Percentiles rank a stretch among this genome's conserved stretches.
These are phyloP conservation scores for Extremus antarcticus DNA, from an alignment of 495 filamentous ascomycete genomes.

Conservation along the genomic window DNA sequence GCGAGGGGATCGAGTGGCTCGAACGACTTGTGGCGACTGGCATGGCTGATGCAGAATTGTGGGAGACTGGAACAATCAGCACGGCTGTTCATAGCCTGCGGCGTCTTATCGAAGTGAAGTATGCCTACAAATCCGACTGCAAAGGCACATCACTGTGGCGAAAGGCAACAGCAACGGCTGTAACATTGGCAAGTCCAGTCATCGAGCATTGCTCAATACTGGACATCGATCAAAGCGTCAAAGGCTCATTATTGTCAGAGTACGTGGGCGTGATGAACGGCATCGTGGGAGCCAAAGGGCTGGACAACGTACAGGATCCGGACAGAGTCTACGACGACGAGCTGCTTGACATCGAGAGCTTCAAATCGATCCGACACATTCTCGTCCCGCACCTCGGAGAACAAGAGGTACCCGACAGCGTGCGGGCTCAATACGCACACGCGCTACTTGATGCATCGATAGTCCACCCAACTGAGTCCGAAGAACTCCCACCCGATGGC, in stretches of 20 bases:
- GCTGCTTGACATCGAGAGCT: conserved; percentile 67
- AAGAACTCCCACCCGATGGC: conserved; percentile 37
- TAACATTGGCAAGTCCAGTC: conserved; percentile 48
- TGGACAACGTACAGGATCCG: conserved; percentile 19
- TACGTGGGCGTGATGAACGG: conserved; percentile 48
- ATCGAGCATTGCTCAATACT: conserved; percentile 49
- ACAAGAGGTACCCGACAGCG: conserved; percentile 49
- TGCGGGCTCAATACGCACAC: conserved; percentile 58
- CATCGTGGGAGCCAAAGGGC: conserved; percentile 41
- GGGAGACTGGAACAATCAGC: conserved; percentile 32
- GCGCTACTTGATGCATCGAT: conserved; percentile 76
- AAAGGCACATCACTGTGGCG: conserved; percentile 64
- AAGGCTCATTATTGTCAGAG: conserved; percentile 44
- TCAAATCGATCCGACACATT: conserved; percentile 53
- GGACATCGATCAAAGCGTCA: conserved; percentile 33
- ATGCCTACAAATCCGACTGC: conserved; percentile 38
- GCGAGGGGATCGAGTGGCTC: conserved; percentile 59
- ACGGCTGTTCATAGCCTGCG: conserved; percentile 55
- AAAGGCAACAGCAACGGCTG: conserved; percentile 56
- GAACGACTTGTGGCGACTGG: conserved; percentile 43
- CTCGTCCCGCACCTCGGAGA: conserved; percentile 66
- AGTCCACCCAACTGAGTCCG: conserved; percentile 57
- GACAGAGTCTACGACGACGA: conserved; percentile 49
- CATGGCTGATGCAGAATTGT: conserved; percentile 15
- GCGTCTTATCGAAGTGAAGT: conserved; percentile 51